phyloP scores from a whole-genome alignment of 768 basidiomycete species.

The Imleria badia region DNA sequence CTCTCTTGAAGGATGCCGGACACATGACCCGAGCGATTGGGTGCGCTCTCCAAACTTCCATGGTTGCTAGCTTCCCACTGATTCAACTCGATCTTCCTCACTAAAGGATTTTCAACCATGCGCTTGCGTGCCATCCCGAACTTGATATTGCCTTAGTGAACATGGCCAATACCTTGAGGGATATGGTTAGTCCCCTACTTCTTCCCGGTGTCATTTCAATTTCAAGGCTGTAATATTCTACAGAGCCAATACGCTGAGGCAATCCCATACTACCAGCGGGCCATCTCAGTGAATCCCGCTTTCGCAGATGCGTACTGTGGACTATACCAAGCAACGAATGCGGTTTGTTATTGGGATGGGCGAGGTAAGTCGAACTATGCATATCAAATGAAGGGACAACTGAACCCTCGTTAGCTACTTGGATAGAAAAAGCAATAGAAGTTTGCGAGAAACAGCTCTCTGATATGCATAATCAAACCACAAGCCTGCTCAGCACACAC shows the following conservation, averaged over 20 bases:
- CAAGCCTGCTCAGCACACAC: slow-evolving; percentile 28
- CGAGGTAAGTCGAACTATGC: slow-evolving; percentile 25
- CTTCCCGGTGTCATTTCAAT: neutral
- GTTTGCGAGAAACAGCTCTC: slow-evolving; percentile 40
- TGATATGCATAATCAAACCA: slow-evolving; percentile 30
- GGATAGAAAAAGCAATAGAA: slow-evolving; percentile 38
- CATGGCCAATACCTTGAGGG: slow-evolving; percentile 51
- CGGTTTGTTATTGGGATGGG: slow-evolving; percentile 48
- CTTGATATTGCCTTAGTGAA: slow-evolving; percentile 53
- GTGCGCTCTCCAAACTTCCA: slow-evolving; percentile 24
- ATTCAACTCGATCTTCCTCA: neutral
- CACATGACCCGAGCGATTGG: slow-evolving; percentile 40
- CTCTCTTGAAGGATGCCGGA: slow-evolving; percentile 50
- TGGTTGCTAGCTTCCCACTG: neutral
- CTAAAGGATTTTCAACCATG: slow-evolving; percentile 40
- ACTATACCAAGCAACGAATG: slow-evolving; percentile 43
- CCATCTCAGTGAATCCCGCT: slow-evolving; percentile 40
- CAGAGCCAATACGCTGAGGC: slow-evolving; percentile 45
- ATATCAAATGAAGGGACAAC: neutral
- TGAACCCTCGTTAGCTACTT: slow-evolving; percentile 23
- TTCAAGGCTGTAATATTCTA: neutral
- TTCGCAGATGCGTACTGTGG: slow-evolving; percentile 51
- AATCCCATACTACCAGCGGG: slow-evolving; percentile 46
- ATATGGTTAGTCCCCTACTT: slow-evolving; percentile 33
- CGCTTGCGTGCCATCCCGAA: slow-evolving; percentile 41